Base-by-base conservation (phyloP, 768 basidiomycete genomes). In the Sporobolomyces phaffii region DNA sequence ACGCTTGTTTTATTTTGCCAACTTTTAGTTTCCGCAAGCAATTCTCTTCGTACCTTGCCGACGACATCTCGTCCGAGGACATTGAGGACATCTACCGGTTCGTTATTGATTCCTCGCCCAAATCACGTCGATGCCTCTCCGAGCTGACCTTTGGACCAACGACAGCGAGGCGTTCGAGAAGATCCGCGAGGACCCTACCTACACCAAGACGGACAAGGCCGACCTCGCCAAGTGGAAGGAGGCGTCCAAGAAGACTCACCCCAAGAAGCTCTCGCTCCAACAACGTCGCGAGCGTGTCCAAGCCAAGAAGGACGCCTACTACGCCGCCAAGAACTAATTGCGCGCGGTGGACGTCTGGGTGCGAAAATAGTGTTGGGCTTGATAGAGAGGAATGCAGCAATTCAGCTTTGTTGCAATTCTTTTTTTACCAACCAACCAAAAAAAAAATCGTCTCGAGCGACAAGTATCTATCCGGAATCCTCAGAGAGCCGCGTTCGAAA, bases 11-110 rank as follows among this genome's bases (percentile, higher is more conserved):
- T n/a, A n/a, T n/a, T n/a, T 36, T 26, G 36, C 40, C 41, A 11
- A n/a, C n/a, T 34, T 24, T 38, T 36, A 91, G 90, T 75, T 94
- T 94, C 84, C 96, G 94, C 83, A 96, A 92, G 82, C 92, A 96
- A 77, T 98, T 98, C 80, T 77, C 96, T 5, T 84, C 86, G 13
- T 98, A 97, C 80, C 90, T 99, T 67, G 92, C 90, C 31, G 92
- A 96, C 78, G 96, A 87, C 73, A 80, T 99, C 74, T 90, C 90
- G 64, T 94, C 91, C 4, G 96, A 93, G 72, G 94, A 98, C 76
- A 91, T 98, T 2, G 91, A 98, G 79, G 96, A 97, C 77, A 87
- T 99, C 68, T 98, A 89, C 82, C 28, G 33, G 64, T 57, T 47
- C 43, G 56, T 62, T n/a, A 0, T 38, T 26, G 15, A n/a, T 45